phyloP scores from a whole-genome alignment of 2,329 filamentous ascomycete genomes.

The Fusarium ramigenum region DNA sequence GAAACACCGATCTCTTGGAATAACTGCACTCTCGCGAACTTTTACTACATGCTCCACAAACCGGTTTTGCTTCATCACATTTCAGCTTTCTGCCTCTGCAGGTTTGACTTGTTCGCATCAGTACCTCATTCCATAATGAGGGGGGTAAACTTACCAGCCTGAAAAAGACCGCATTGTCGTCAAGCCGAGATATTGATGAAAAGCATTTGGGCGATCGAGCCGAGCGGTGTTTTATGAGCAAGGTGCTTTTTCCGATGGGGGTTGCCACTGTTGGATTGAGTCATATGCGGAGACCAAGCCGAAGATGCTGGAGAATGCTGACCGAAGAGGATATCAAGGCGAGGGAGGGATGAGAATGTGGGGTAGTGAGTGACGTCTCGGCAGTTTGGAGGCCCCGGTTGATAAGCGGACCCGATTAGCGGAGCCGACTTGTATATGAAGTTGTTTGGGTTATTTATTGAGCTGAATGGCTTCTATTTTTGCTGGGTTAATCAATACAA shows the following conservation, averaged over 20 bases:
- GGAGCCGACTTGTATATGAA: background rate
- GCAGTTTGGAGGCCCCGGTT: background rate
- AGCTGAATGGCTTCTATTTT: fast-evolving
- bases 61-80: conserved; percentile 38
- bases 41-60: conserved; percentile 35
- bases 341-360: conserved; percentile 18
- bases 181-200: fast-evolving
- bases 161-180: conserved; percentile 38
- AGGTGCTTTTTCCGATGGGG: background rate
- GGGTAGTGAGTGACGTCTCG: conserved; percentile 20
- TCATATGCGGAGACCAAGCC: background rate
- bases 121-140: background rate
- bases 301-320: background rate
- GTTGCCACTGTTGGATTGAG: background rate
- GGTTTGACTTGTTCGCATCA: conserved; percentile 23
- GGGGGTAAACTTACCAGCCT: conserved; percentile 20
- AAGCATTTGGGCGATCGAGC: background rate
- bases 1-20: conserved; percentile 27
- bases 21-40: conserved; percentile 29
- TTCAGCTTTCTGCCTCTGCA: conserved; percentile 41
- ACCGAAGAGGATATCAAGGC: conserved; percentile 22
- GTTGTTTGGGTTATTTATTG: background rate
- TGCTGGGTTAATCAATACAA: fast-evolving
- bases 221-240: background rate
- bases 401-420: conserved; percentile 8